phyloP scores from a whole-genome alignment of 768 basidiomycete genomes.

The Rhodotorula babjevae region DNA sequence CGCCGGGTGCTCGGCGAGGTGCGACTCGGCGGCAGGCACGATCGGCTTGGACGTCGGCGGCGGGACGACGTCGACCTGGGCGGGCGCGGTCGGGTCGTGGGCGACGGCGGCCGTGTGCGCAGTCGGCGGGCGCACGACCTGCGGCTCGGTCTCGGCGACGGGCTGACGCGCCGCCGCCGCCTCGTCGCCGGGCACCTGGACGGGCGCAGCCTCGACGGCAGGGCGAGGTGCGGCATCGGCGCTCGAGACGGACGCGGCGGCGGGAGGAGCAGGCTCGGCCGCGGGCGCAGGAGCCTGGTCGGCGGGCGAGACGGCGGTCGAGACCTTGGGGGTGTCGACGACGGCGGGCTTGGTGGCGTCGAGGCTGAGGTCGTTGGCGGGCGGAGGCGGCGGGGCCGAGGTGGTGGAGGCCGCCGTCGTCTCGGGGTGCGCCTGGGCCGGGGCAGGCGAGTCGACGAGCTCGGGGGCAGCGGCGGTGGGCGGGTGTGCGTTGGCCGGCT shows the following conservation, averaged over 20 bases:
- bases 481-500: neutral
- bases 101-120: neutral
- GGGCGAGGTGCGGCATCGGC: slow-evolving; percentile 6
- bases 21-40: slow-evolving; percentile 25
- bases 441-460: slow-evolving; percentile 6
- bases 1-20: slow-evolving; percentile 29
- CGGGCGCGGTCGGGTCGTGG: slow-evolving; percentile 11
- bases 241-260: slow-evolving; percentile 4
- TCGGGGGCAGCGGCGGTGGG: neutral
- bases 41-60: slow-evolving; percentile 24
- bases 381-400: neutral
- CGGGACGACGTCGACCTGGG: neutral
- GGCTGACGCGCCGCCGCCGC: neutral
- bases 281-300: slow-evolving; percentile 27
- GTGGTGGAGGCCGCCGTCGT: neutral
- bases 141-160: neutral
- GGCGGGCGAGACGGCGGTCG: neutral
- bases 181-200: neutral
- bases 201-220: slow-evolving; percentile 12
- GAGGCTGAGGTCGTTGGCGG: neutral
- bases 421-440: slow-evolving; percentile 4
- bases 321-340: slow-evolving; percentile 1
- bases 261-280: slow-evolving; percentile 11
- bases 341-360: neutral
- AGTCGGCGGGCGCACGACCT: neutral